A percentile compares a stretch with the other conserved stretches of the same genome.
These are phyloP conservation scores for Anacardium occidentale DNA, from an alignment of 345 rosid species.

Conservation along the genomic window DNA sequence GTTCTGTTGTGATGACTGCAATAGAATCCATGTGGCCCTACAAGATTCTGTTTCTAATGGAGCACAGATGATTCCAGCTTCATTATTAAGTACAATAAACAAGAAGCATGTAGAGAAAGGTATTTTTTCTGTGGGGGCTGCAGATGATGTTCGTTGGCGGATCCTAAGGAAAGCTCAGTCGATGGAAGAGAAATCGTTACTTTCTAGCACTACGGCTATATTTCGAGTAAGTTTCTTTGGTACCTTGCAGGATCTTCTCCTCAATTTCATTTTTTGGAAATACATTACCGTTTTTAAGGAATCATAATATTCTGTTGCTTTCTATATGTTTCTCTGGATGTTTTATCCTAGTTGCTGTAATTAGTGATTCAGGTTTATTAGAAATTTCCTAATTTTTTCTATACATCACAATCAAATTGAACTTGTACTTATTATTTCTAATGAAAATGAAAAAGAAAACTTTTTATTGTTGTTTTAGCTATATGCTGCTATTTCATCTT, in stretches of 20 bases:
- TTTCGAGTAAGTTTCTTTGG: conserved; percentile 61
- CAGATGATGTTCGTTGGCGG: conserved; percentile 63
- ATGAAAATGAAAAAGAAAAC: too few species aligned
- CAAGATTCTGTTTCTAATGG: conserved; percentile 64
- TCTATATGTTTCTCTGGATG: neutral
- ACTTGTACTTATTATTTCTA: too few species aligned
- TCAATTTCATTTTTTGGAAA: neutral
- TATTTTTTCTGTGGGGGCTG: conserved; percentile 38
- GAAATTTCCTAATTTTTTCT: neutral
- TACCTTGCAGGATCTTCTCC: neutral
- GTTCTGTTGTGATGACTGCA: conserved; percentile 90
- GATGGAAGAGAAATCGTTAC: conserved; percentile 66
- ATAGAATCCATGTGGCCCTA: conserved; percentile 54
- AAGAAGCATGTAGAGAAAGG: conserved; percentile 77
- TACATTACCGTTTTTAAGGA: neutral
- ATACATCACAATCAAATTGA: too few species aligned
- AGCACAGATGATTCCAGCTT: conserved; percentile 50
- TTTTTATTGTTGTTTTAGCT: neutral
- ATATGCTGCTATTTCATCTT: neutral
- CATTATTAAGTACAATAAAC: conserved; percentile 48
- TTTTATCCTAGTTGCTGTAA: neutral
- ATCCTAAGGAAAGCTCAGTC: conserved; percentile 71
- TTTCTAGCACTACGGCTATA: conserved; percentile 76
- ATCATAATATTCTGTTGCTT: neutral
- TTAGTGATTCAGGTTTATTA: neutral